Evolutionary conservation across 1,284 basidiomycete species (phyloP), one percentile per base, ranked within the genome.

Genomic region (Phenoliferia sp.): DNA sequence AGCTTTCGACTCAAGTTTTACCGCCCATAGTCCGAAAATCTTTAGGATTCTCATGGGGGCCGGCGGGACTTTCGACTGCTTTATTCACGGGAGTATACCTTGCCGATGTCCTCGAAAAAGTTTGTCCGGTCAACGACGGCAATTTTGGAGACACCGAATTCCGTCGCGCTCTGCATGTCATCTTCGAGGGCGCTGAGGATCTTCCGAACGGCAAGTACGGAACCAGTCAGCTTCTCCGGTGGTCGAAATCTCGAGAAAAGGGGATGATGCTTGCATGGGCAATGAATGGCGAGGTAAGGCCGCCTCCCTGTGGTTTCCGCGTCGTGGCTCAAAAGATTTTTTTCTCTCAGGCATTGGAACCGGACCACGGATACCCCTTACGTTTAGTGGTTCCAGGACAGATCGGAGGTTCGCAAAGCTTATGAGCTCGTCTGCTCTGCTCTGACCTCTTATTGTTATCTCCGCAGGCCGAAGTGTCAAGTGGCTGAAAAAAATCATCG

Each of bases 151-250:
- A 69, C 50, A 67, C 69, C 15, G 74, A 71, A 12, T 75, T 74
- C 28, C 75, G 73, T 0, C 76, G 67, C 78, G 85, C 79, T 0
- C 82, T 82, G 66, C 83, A 88, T 67, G 85, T 88, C 66, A 77
- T 87, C 26, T 88, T 89, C 68, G 87, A 89, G 76, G 87, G 87
- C 0, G 80, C 76, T 9, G 87, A 89, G 69, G 76, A 80, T 59
- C 79, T 88, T 22, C 86, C 87, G 12, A 84, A 88, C 55, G 87
- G 87, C n/a, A 84, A 83, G 10, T 88, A 88, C 69, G 87, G 86
- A 26, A 88, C 86, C 9, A 84, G 82, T 28, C 85, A 86, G 74
- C 77, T 80, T 35, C 76, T 86, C 29, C 80, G 78, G 36, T 85
- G 84, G 84, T 84, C 84, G 31, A 70, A 77, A 39, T 81, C 83